phyloP scores from a whole-genome alignment of 345 rosid species.

The Brassica cretica region DNA sequence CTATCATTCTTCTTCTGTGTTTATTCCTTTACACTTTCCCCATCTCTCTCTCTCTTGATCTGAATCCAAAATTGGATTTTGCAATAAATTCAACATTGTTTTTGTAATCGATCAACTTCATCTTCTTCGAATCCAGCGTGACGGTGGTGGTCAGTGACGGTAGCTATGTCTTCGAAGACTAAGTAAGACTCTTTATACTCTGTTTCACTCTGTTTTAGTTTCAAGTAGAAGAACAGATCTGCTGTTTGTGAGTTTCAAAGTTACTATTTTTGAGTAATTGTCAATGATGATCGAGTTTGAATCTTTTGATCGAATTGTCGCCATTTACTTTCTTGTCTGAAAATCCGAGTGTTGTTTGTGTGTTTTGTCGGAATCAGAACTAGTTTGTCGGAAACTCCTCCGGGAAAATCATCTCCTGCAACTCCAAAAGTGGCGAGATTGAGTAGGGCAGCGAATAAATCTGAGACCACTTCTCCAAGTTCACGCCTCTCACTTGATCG shows the following conservation, averaged over 20 bases:
- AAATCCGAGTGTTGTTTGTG: no score
- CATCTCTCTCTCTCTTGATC: slow-evolving; percentile 35
- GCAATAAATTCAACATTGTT: not conserved
- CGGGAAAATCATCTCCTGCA: slow-evolving; percentile 65
- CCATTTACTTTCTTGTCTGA: not conserved
- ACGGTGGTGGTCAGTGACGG: slow-evolving; percentile 10
- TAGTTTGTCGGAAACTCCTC: slow-evolving; percentile 63
- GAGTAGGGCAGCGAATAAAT: slow-evolving; percentile 54
- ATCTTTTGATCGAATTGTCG: not conserved
- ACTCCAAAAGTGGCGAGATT: slow-evolving; percentile 66
- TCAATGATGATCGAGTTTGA: slow-evolving; percentile 24
- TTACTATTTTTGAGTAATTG: slow-evolving; percentile 34
- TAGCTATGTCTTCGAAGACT: slow-evolving; percentile 39
- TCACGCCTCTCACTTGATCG: slow-evolving; percentile 71
- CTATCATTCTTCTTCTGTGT: slow-evolving; percentile 32
- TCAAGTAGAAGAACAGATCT: slow-evolving; percentile 28
- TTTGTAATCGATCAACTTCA: slow-evolving; percentile 1
- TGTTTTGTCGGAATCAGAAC: slow-evolving; percentile 52
- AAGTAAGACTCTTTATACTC: slow-evolving; percentile 28
- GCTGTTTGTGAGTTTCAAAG: not conserved
- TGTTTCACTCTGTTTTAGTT: not conserved
- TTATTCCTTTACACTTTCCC: slow-evolving; percentile 1
- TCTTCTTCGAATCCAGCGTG: not conserved
- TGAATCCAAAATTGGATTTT: not conserved
- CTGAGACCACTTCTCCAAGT: slow-evolving; percentile 59